Conservation (phyloP, 116 monocot species). For the Papilionanthe hybrid region DNA sequence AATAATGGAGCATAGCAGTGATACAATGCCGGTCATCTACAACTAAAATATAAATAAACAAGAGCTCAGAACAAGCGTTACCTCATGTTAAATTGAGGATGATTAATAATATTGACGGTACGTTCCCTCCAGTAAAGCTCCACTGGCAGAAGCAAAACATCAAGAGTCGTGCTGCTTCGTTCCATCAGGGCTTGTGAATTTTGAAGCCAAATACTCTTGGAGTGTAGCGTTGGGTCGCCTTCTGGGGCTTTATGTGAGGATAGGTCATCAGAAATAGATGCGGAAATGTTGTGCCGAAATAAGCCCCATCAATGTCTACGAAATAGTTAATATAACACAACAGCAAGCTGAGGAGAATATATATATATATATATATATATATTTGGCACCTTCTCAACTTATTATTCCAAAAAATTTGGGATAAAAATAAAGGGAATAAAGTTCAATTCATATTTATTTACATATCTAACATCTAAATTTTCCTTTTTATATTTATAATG, state of each 20-base stretch:
- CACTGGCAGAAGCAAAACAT: background rate
- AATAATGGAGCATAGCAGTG: background rate
- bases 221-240: slow-evolving; percentile 38
- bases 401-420: background rate
- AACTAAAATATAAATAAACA: background rate
- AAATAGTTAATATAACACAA: background rate
- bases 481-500: no score
- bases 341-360: background rate
- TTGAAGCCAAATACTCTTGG: slow-evolving; percentile 57
- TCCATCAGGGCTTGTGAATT: slow-evolving; percentile 38
- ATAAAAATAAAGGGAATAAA: background rate
- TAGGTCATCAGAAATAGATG: slow-evolving; percentile 62
- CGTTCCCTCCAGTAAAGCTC: no score
- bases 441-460: no score
- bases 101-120: background rate
- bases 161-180: background rate
- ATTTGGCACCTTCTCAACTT: no score
- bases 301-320: slow-evolving; percentile 55
- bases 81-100: background rate
- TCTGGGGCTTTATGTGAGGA: slow-evolving; percentile 46
- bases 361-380: no score
- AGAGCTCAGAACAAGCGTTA: background rate
- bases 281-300: slow-evolving; percentile 54
- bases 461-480: no score
- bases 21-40: no score